A percentile compares a stretch with the other conserved stretches of the same genome.
Evolutionary conservation across 768 basidiomycete genomes (phyloP).

Genomic region (Chiua virens): DNA sequence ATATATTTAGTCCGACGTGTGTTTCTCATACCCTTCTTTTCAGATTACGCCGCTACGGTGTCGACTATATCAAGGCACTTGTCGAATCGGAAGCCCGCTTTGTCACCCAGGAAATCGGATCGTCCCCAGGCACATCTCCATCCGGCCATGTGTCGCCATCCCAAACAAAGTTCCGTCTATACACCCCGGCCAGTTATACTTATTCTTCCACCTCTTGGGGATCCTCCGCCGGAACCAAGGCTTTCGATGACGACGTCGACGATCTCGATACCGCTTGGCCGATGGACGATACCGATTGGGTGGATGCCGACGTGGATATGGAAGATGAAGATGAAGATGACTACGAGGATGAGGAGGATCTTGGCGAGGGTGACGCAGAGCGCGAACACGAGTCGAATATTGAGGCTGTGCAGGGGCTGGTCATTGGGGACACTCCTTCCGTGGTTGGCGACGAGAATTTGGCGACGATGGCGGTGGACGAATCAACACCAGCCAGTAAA

Average conservation of each 20-base stretch:
- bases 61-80: conserved; percentile 34
- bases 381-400: conserved; percentile 15
- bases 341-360: conserved; percentile 31
- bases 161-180: conserved; percentile 30
- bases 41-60: conserved; percentile 33
- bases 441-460: background rate
- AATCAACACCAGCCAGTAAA: background rate
- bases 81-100: conserved; percentile 28
- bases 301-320: conserved; percentile 29
- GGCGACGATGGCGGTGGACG: conserved; percentile 7
- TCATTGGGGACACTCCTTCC: conserved; percentile 2
- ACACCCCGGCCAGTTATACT: conserved; percentile 35
- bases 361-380: conserved; percentile 5
- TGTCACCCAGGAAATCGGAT: background rate
- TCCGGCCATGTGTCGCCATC: conserved; percentile 6
- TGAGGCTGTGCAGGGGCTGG: conserved; percentile 14
- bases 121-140: background rate
- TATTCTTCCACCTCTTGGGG: conserved; percentile 25
- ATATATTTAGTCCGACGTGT: conserved; percentile 9
- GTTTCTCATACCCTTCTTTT: background rate
- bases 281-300: conserved; percentile 26
- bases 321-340: conserved; percentile 34
- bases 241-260: conserved; percentile 20
- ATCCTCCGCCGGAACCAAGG: conserved; percentile 11
- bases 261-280: conserved; percentile 18